phyloP scores from a whole-genome alignment of 352 stramenopile genomes.

The Pythium coloratum region DNA sequence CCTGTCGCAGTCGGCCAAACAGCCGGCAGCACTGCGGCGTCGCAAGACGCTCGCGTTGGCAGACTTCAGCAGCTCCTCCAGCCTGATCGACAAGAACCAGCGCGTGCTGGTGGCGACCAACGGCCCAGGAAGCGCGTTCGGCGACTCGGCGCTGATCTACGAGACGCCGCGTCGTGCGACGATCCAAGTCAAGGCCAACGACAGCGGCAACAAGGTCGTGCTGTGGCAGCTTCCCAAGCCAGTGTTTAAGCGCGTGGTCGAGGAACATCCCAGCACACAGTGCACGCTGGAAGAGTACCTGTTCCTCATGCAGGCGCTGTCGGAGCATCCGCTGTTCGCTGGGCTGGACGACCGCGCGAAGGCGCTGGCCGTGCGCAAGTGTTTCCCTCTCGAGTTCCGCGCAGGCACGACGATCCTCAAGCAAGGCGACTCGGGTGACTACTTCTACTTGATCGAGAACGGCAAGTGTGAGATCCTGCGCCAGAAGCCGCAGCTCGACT shows the following conservation, averaged over 20 bases:
- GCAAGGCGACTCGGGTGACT: conserved; percentile 81
- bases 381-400: conserved; percentile 69
- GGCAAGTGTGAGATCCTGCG: conserved; percentile 77
- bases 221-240: conserved; percentile 79
- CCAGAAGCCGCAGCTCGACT: conserved; percentile 51
- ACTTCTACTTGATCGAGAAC: conserved; percentile 85
- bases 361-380: conserved; percentile 78
- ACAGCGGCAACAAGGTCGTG: conserved; percentile 41
- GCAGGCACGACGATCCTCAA: conserved; percentile 65
- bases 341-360: conserved; percentile 76
- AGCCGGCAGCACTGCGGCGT: conserved; percentile 39
- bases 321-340: conserved; percentile 75
- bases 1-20: background rate
- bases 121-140: conserved; percentile 73
- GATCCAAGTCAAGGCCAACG: conserved; percentile 34
- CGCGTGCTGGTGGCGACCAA: conserved; percentile 81
- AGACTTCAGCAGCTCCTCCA: conserved; percentile 67
- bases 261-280: conserved; percentile 63
- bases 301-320: conserved; percentile 69
- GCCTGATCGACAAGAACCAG: conserved; percentile 59
- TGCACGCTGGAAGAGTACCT: conserved; percentile 76
- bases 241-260: conserved; percentile 58
- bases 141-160: conserved; percentile 85
- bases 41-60: conserved; percentile 70
- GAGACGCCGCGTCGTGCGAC: conserved; percentile 80